A percentile compares a stretch with the other conserved stretches of the same genome.
Evolutionary conservation across 1,284 basidiomycete genomes (phyloP).

Genomic region (Rhodotorula sp.): DNA sequence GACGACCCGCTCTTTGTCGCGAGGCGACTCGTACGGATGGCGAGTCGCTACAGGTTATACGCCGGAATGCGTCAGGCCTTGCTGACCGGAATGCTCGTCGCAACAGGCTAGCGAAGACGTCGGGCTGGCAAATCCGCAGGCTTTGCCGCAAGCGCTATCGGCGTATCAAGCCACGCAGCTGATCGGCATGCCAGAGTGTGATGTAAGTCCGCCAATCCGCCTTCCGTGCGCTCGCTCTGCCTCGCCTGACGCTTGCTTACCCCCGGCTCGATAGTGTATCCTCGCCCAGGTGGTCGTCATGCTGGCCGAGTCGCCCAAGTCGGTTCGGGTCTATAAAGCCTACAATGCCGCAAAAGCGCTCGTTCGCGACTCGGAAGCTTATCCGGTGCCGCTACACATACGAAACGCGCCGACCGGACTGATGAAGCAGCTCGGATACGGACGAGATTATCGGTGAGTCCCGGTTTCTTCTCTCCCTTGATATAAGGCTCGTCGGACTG

Average conservation of each 20-base stretch:
- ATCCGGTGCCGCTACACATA: constrained; percentile 70
- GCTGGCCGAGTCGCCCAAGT: constrained; percentile 78
- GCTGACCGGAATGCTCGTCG: too few species aligned
- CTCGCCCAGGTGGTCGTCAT: constrained; percentile 78
- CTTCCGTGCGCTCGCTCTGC: neutral
- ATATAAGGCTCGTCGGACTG: too few species aligned
- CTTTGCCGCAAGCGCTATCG: constrained; percentile 63
- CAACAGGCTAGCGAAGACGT: constrained; percentile 50
- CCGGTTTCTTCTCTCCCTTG: neutral
- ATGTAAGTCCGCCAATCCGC: constrained; percentile 12
- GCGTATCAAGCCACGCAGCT: constrained; percentile 74
- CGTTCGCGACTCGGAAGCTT: constrained; percentile 54
- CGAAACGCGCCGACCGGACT: constrained; percentile 83
- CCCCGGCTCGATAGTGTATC: constrained; percentile 31
- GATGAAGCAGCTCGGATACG: constrained; percentile 79
- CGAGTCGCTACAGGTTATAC: too few species aligned
- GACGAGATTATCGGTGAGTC: constrained; percentile 59
- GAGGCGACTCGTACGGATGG: constrained; percentile 75
- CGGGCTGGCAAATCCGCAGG: constrained; percentile 46
- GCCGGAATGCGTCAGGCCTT: too few species aligned
- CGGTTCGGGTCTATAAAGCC: constrained; percentile 72
- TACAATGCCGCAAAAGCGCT: constrained; percentile 58
- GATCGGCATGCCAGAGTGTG: constrained; percentile 69
- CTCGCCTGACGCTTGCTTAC: neutral
- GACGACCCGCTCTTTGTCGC: constrained; percentile 86